phyloP scores from a whole-genome alignment of 2,329 filamentous ascomycete species.

The Penicillium sp. region DNA sequence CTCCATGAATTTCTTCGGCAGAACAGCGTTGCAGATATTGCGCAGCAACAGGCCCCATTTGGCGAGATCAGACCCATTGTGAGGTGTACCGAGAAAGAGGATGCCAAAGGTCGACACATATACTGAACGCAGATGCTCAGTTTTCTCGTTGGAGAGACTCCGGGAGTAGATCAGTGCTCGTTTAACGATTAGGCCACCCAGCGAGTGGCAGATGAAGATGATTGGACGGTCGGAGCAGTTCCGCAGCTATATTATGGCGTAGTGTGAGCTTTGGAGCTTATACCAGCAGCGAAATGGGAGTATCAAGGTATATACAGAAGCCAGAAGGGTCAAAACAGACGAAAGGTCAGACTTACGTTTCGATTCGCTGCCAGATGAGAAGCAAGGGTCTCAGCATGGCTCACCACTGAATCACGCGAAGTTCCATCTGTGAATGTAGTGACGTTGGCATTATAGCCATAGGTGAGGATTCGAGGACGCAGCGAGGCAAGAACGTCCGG shows the following conservation, averaged over 20 bases:
- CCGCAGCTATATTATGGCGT: conserved; percentile 30
- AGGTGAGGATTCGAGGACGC: conserved; percentile 64
- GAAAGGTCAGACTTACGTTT: conserved; percentile 38
- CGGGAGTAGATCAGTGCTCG: conserved; percentile 64
- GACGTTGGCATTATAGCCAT: conserved; percentile 70
- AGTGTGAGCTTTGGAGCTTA: not conserved
- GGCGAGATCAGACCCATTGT: conserved; percentile 65
- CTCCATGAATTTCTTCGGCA: conserved; percentile 65
- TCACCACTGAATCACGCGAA: conserved; percentile 63
- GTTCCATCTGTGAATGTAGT: conserved; percentile 50
- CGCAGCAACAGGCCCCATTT: conserved; percentile 66
- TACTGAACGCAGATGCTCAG: conserved; percentile 63
- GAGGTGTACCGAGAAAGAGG: conserved; percentile 73
- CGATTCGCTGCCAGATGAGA: conserved; percentile 61
- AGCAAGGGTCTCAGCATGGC: conserved; percentile 68
- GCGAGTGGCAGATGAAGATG: conserved; percentile 70
- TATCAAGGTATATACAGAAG: not conserved
- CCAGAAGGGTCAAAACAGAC: not conserved
- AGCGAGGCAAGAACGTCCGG: conserved; percentile 56
- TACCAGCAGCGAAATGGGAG: not conserved
- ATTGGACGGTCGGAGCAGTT: conserved; percentile 61
- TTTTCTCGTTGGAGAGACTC: conserved; percentile 56
- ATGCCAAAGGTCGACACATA: conserved; percentile 73
- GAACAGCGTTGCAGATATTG: conserved; percentile 61
- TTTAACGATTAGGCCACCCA: conserved; percentile 71